phyloP scores from a whole-genome alignment of 805 yeast genomes.

The Cephaloascus fragrans region DNA sequence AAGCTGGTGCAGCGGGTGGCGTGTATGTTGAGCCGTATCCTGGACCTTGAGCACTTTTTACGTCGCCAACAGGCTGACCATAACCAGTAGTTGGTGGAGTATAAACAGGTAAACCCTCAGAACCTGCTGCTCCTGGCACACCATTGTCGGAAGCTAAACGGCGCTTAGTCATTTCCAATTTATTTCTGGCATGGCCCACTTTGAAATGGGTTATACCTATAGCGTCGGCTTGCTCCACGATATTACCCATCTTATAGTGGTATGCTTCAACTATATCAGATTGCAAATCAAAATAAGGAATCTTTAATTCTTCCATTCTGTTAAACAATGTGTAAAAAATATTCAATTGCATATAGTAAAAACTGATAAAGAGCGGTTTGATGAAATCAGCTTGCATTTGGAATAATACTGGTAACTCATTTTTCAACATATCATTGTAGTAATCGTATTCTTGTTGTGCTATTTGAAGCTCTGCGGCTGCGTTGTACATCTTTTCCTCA shows the following conservation, averaged over 20 bases:
- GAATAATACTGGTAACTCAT: slow-evolving; percentile 81
- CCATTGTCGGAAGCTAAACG: slow-evolving; percentile 46
- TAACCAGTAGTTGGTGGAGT: slow-evolving; percentile 19
- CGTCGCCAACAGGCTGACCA: slow-evolving; percentile 8
- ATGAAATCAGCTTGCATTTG: slow-evolving; percentile 86
- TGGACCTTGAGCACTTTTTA: slow-evolving; percentile 4
- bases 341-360: slow-evolving; percentile 96
- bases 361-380: slow-evolving; percentile 85
- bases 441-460: slow-evolving; percentile 96
- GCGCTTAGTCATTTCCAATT: slow-evolving; percentile 74
- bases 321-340: slow-evolving; percentile 88
- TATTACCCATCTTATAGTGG: slow-evolving; percentile 73
- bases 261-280: slow-evolving; percentile 81
- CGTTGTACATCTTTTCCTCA: slow-evolving; percentile 82
- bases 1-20: slow-evolving; percentile 1
- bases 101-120: slow-evolving; percentile 23
- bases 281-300: slow-evolving; percentile 86
- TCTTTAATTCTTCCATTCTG: slow-evolving; percentile 92
- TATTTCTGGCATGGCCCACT: slow-evolving; percentile 77
- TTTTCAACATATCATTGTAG: slow-evolving; percentile 89
- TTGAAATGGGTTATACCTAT: slow-evolving; percentile 88
- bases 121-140: slow-evolving; percentile 10
- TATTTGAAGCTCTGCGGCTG: slow-evolving; percentile 80
- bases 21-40: not conserved
- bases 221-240: slow-evolving; percentile 83